Evolutionary conservation across 179 eudicot genomes (phyloP).

Genomic region (Beta macrorhiza): DNA sequence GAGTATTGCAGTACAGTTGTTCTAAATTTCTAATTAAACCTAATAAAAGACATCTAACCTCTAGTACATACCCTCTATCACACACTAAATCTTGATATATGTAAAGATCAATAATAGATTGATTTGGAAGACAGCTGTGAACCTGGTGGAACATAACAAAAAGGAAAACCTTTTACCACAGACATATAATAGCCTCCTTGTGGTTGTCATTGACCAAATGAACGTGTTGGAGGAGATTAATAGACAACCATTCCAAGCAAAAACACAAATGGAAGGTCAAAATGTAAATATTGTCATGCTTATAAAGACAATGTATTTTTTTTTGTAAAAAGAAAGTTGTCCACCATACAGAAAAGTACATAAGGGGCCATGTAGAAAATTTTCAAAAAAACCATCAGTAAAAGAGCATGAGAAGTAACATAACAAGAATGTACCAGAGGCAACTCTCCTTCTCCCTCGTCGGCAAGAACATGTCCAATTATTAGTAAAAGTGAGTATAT

Average conservation of each 20-base stretch:
- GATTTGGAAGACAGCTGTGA: background rate
- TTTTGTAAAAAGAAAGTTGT: background rate
- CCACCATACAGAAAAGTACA: background rate
- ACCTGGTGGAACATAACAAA: background rate
- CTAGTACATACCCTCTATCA: background rate
- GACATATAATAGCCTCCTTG: background rate
- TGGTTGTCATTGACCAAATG: background rate
- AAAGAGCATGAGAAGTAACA: background rate
- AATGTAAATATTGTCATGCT: background rate
- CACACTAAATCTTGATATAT: background rate
- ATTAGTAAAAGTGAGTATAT: constrained; percentile 79
- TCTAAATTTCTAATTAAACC: background rate
- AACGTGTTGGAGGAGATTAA: background rate
- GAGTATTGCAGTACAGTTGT: background rate
- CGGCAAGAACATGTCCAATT: constrained; percentile 90
- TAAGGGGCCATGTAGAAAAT: too few species aligned
- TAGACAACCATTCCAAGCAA: background rate
- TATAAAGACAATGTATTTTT: background rate
- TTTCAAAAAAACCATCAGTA: background rate
- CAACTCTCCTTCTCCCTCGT: constrained; percentile 91
- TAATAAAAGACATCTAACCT: background rate
- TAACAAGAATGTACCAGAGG: constrained; percentile 54
- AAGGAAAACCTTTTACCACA: background rate
- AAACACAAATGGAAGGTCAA: background rate
- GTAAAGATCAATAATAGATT: background rate